Evolutionary conservation across 2,329 filamentous ascomycete genomes (phyloP).

Genomic region (Diaporthe aspalathi): DNA sequence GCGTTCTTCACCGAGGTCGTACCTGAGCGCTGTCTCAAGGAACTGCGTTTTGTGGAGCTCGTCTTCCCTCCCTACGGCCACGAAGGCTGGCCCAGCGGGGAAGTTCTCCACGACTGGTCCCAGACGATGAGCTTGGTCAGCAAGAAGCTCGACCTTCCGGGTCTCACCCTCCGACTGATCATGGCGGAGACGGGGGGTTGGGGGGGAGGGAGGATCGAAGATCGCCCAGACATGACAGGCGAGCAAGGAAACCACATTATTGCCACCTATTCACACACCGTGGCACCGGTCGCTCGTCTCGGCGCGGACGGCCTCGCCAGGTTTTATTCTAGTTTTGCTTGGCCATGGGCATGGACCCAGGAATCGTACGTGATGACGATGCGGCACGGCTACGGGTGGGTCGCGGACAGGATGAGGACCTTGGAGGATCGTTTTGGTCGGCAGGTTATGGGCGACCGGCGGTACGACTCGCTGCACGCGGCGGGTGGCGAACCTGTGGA

Average conservation of each 20-base stretch:
- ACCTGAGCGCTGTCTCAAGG: background rate
- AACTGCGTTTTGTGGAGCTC: background rate
- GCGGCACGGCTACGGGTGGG: background rate
- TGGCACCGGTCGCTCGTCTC: background rate
- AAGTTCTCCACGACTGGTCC: background rate
- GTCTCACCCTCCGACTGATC: background rate
- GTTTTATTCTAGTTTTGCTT: background rate
- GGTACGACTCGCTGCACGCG: background rate
- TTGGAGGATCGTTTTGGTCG: background rate
- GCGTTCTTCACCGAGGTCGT: background rate
- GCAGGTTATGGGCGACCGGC: background rate
- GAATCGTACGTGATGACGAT: background rate
- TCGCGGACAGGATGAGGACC: background rate
- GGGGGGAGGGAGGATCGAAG: background rate
- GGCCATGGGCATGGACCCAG: background rate
- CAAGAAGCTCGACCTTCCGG: background rate
- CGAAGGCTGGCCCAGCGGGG: background rate
- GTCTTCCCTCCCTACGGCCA: background rate
- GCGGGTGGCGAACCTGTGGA: background rate
- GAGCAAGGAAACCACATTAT: background rate
- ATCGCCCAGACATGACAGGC: background rate
- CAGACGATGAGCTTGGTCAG: background rate
- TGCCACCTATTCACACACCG: background rate
- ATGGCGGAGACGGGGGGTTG: background rate
- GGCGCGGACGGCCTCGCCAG: background rate